Conservation (phyloP, 129 eudicot species). For the Rutidosis leptorrhynchoides region DNA sequence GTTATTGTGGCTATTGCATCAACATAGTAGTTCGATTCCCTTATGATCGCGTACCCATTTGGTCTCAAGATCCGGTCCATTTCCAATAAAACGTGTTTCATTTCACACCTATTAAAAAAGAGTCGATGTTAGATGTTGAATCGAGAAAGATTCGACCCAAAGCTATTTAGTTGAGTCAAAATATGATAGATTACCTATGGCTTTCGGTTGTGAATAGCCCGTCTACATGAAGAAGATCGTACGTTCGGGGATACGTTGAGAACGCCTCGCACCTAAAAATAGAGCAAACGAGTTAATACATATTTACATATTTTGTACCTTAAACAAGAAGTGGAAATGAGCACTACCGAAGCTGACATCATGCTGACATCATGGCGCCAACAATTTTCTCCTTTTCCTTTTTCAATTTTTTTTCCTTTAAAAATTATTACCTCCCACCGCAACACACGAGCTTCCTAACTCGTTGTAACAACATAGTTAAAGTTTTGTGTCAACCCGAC, state of each 20-base stretch:
- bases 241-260: slow-evolving; percentile 96
- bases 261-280: slow-evolving; percentile 96
- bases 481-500: not conserved
- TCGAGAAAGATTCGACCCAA: not conserved
- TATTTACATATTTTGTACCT: not conserved
- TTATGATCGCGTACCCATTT: slow-evolving; percentile 72
- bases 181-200: slow-evolving; percentile 59
- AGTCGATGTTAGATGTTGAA: not conserved
- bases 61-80: slow-evolving; percentile 95
- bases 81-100: slow-evolving; percentile 80
- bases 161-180: not conserved
- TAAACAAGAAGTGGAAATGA: not conserved
- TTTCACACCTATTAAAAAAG: slow-evolving; percentile 69
- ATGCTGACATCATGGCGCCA: too few relatives aligned
- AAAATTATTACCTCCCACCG: too few relatives aligned
- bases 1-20: slow-evolving; percentile 66
- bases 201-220: slow-evolving; percentile 97
- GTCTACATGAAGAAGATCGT: slow-evolving; percentile 89
- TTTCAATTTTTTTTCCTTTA: too few relatives aligned
- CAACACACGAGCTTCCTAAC: too few relatives aligned
- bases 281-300: slow-evolving; percentile 8
- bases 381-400: too few relatives aligned
- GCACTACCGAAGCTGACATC: not conserved
- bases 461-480: too few relatives aligned
- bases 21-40: slow-evolving; percentile 69